Conservation (phyloP, 768 basidiomycete genomes). For the Rubroboletus satanas region DNA sequence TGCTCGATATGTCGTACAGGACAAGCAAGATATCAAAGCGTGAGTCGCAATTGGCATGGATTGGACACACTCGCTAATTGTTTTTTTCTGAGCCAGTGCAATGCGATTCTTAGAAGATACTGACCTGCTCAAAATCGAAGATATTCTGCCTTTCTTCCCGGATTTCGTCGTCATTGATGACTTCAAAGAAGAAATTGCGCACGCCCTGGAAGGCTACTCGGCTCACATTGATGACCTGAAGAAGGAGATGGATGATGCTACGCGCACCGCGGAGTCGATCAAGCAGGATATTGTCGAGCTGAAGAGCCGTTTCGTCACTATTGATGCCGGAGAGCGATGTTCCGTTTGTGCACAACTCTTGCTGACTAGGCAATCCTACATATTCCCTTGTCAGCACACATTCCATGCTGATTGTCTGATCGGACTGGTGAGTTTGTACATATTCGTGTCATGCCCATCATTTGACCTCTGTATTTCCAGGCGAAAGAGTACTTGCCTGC, state of each 20-base stretch:
- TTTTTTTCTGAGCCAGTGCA: constrained; percentile 51
- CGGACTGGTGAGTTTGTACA: constrained; percentile 63
- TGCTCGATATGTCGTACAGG: constrained; percentile 96
- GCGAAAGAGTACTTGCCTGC: constrained; percentile 90
- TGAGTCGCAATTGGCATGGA: constrained; percentile 40
- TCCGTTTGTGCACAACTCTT: constrained; percentile 73
- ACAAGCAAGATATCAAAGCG: constrained; percentile 98
- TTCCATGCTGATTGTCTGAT: constrained; percentile 99
- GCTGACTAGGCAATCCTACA: constrained; percentile 90
- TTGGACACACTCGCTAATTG: not conserved
- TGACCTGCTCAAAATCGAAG: constrained; percentile 93
- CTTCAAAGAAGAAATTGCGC: constrained; percentile 98
- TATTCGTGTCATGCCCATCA: not conserved
- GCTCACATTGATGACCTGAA: constrained; percentile 87
- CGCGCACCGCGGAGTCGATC: constrained; percentile 86
- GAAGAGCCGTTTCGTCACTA: constrained; percentile 86
- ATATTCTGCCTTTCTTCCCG: constrained; percentile 98
- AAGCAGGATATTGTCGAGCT: constrained; percentile 85
- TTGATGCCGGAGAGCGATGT: constrained; percentile 85
- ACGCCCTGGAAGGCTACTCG: constrained; percentile 91
- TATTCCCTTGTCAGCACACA: constrained; percentile 95
- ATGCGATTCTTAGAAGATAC: constrained; percentile 97
- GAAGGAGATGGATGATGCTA: constrained; percentile 95
- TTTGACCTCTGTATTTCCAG: constrained; percentile 39
- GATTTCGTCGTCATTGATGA: constrained; percentile 99